Percentiles rank a stretch among this genome's conserved stretches.
Conservation (phyloP, 805 yeast genomes). For the Pichia heedii region DNA sequence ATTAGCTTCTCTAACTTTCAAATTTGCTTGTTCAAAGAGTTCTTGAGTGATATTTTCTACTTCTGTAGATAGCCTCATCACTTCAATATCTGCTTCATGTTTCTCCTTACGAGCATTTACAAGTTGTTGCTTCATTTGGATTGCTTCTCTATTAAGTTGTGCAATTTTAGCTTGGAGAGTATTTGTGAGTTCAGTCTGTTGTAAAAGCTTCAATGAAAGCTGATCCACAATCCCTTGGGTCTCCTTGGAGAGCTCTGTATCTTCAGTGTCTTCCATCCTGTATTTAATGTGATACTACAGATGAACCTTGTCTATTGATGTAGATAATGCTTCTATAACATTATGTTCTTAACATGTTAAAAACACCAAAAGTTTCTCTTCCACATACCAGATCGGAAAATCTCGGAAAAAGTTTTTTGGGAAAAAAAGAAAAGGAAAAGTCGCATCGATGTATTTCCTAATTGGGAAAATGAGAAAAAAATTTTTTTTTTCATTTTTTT, state of each 20-base stretch:
- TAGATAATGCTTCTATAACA: no score
- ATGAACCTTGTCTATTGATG: no score
- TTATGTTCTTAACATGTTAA: no score
- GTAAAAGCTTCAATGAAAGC: conserved; percentile 19
- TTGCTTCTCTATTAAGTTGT: conserved; percentile 27
- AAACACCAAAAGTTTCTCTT: no score
- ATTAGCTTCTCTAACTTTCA: conserved; percentile 75
- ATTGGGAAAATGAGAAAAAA: background rate
- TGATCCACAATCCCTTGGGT: conserved; percentile 12
- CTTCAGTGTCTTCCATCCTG: no score
- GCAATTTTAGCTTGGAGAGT: conserved; percentile 15
- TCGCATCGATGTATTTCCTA: background rate
- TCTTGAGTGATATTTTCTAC: conserved; percentile 74
- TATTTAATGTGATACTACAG: background rate
- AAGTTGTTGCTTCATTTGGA: conserved; percentile 6
- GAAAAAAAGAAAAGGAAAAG: background rate
- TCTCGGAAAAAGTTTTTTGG: no score
- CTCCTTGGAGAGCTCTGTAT: no score
- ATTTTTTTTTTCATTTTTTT: no score
- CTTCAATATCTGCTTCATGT: conserved; percentile 5
- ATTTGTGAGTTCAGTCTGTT: conserved; percentile 18
- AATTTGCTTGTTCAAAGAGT: conserved; percentile 74
- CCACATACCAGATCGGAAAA: no score
- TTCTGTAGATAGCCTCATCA: conserved; percentile 32
- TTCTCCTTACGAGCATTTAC: conserved; percentile 18